Conservation (phyloP, 495 filamentous ascomycete genomes). For the Monascus purpureus region DNA sequence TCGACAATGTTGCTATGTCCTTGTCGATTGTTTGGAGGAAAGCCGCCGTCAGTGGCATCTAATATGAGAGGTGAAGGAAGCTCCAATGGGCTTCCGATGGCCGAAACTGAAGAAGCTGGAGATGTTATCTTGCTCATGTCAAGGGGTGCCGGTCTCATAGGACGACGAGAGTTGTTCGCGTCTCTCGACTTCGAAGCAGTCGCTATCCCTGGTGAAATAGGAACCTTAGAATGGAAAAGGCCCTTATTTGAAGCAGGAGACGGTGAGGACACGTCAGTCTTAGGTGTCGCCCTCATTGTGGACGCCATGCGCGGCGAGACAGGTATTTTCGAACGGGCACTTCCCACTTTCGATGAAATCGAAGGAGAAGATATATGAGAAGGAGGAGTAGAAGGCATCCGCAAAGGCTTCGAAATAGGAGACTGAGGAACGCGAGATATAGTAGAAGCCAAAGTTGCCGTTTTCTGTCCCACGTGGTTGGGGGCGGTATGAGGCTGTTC, state of each 20-base stretch:
- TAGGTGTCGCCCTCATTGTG: background rate
- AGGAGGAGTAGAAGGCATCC: too few species aligned
- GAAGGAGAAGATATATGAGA: too few species aligned
- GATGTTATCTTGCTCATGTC: background rate
- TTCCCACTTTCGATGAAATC: too few species aligned
- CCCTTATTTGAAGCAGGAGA: background rate
- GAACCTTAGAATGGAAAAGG: too few species aligned
- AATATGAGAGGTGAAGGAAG: background rate
- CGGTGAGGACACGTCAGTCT: background rate
- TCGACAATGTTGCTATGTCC: background rate
- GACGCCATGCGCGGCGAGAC: too few species aligned
- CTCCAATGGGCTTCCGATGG: background rate
- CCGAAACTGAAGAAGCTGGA: background rate
- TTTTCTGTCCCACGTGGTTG: too few species aligned
- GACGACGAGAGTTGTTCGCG: background rate
- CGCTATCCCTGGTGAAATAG: too few species aligned
- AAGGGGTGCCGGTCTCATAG: background rate
- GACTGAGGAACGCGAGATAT: too few species aligned
- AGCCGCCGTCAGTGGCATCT: background rate
- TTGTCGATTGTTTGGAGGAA: background rate
- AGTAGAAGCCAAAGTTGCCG: too few species aligned
- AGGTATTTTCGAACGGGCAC: too few species aligned
- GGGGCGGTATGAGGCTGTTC: conserved; percentile 41
- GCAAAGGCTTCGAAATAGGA: too few species aligned
- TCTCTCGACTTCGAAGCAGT: too few species aligned